phyloP scores from a whole-genome alignment of 148 eudicot species.

The Silene latifolia region DNA sequence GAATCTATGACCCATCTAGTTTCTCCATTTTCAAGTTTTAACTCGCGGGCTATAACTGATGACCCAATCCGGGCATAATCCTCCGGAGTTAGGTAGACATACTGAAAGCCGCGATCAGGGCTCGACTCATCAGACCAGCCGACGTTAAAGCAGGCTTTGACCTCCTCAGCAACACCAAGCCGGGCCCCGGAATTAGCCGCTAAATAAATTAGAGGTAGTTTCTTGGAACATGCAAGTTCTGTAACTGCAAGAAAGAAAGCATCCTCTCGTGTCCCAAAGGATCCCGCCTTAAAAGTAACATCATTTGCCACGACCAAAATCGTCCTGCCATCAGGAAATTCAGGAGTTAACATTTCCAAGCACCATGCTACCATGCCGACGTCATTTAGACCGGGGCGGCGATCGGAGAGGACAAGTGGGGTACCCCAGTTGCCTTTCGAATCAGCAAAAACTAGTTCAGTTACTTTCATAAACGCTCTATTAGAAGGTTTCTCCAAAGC shows the following conservation, averaged over 20 bases:
- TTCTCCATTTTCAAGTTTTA: constrained; percentile 67
- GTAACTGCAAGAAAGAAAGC: constrained; percentile 95
- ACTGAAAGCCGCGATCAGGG: constrained; percentile 89
- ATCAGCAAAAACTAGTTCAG: constrained; percentile 77
- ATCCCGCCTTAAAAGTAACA: constrained; percentile 89
- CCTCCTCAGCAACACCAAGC: constrained; percentile 94
- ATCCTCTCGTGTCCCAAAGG: constrained; percentile 93
- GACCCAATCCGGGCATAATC: constrained; percentile 57
- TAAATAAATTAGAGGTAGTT: constrained; percentile 85
- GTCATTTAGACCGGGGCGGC: constrained; percentile 70
- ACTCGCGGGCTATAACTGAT: constrained; percentile 83
- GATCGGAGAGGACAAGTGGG: constrained; percentile 54
- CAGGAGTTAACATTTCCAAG: constrained; percentile 94
- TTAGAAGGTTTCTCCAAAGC: constrained; percentile 38
- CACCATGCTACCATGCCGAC: constrained; percentile 97
- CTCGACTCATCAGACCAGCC: constrained; percentile 88
- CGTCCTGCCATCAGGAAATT: constrained; percentile 83
- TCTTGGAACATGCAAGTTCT: constrained; percentile 76
- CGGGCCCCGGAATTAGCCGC: constrained; percentile 99
- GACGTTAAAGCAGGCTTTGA: constrained; percentile 88
- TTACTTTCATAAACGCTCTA: constrained; percentile 50
- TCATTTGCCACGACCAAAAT: constrained; percentile 81
- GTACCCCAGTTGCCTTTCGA: constrained; percentile 71
- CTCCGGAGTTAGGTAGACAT: constrained; percentile 79
- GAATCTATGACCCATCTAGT: constrained; percentile 84